A percentile compares a stretch with the other conserved stretches of the same genome.
These are phyloP conservation scores for Adansonia digitata DNA, from an alignment of 345 rosid genomes.

Conservation along the genomic window DNA sequence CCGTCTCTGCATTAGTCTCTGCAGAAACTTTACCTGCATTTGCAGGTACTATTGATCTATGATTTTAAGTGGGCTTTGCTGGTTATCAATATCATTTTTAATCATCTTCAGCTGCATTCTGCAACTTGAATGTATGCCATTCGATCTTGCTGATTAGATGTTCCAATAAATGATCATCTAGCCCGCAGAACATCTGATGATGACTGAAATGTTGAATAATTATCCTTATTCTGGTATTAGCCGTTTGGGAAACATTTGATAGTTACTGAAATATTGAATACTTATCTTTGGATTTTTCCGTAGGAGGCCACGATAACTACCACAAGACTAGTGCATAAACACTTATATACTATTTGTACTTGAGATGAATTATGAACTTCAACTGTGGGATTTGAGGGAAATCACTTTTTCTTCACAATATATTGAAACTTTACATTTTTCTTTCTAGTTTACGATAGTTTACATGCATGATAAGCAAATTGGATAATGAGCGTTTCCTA, in stretches of 20 bases:
- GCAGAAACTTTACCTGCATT: not conserved
- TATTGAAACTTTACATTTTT: not conserved
- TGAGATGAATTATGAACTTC: not conserved
- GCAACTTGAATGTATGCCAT: not conserved
- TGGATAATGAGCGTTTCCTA: not conserved
- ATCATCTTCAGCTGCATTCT: not conserved
- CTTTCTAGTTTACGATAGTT: not conserved
- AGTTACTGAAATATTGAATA: no score
- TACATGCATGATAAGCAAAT: not conserved
- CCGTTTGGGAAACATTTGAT: not conserved
- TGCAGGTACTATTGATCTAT: not conserved
- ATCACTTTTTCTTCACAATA: not conserved
- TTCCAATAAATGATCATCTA: not conserved
- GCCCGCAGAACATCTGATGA: not conserved
- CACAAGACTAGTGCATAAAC: not conserved
- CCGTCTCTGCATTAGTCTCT: not conserved
- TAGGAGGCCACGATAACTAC: not conserved
- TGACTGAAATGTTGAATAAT: not conserved
- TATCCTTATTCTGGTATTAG: not conserved
- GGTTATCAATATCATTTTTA: not conserved
- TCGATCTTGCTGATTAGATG: not conserved
- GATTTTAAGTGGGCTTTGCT: not conserved
- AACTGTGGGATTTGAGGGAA: not conserved
- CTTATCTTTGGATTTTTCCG: not conserved
- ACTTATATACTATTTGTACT: not conserved